Base-by-base conservation (phyloP, 805 yeast species). In the Clavispora vitiphila region DNA sequence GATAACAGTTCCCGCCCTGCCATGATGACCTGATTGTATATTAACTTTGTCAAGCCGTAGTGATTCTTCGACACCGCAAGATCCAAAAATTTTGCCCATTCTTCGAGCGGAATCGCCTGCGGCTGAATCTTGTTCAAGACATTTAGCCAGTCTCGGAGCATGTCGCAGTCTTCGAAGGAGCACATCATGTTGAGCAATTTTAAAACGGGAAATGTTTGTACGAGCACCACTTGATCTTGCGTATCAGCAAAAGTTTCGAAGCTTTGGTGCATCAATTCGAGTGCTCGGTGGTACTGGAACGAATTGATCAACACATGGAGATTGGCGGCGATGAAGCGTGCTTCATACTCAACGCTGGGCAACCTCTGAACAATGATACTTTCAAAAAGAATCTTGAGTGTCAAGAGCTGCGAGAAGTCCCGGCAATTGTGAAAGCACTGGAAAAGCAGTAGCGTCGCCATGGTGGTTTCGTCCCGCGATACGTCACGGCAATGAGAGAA, bases 1-100 rank as follows among this genome's bases (percentile, higher is more conserved):
- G 60, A 48, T 9, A 60, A 45, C 6, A 45, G 41, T 0, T 49
- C 50, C 16, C 52, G 42, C 2, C 55, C 65, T 14, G 46, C 47
- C 70, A 64, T 62, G 34, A 69, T 50, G 40, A 49, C 59, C 16
- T 52, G 48, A 12, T 53, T 57, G 44, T 66, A 66, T 2, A 65
- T 47, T 10, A 51, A 24, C 30, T 55, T 57, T 5, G 61, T 64
- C 29, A 67, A 40, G 3, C 38, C 41, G 47, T 63, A 65, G 43
- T 67, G 50, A 41, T 58, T 57, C 8, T 38, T 26, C 8, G 45
- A 25, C 16, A 66, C 44, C 0, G 60, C 70, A 2, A 55, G 19
- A 19, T 54, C 46, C 20, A 69, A 47, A 20, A 50, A 45, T 9
- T 41, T 36, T 7, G 54, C 25, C 68, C 70, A 68, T 4, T 39